A percentile compares a stretch with the other conserved stretches of the same genome.
Conservation (phyloP, 2,329 filamentous ascomycete genomes). For the Thelonectria blattea region DNA sequence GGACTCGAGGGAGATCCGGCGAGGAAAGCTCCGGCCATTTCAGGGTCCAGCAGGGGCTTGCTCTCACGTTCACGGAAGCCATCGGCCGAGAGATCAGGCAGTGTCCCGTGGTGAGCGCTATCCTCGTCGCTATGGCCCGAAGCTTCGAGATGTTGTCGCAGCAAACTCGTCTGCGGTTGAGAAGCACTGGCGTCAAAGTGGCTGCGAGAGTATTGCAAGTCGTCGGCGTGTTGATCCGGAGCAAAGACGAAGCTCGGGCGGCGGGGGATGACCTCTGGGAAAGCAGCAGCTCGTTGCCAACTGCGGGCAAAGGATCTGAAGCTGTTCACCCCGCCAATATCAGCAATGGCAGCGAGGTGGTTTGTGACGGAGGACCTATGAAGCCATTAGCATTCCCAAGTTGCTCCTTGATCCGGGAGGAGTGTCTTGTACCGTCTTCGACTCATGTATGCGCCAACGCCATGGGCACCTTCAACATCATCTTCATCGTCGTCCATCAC, state of each 20-base stretch:
- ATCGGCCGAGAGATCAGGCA: conserved; percentile 17
- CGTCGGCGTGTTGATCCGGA: conserved; percentile 52
- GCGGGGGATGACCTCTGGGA: conserved; percentile 85
- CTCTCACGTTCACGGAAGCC: conserved; percentile 53
- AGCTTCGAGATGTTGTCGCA: conserved; percentile 59
- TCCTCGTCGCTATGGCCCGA: conserved; percentile 35
- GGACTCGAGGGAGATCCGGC: conserved; percentile 40
- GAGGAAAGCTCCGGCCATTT: conserved; percentile 44
- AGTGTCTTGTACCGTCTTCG: conserved; percentile 40
- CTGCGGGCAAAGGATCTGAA: conserved; percentile 92
- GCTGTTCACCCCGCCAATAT: conserved; percentile 90
- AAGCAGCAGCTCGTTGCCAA: conserved; percentile 89
- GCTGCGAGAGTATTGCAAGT: conserved; percentile 50
- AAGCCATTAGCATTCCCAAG: conserved; percentile 5
- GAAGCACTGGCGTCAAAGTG: conserved; percentile 46
- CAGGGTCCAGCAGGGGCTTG: conserved; percentile 54
- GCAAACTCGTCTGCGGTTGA: conserved; percentile 50
- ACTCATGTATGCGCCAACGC: conserved; percentile 31
- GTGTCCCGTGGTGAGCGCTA: conserved; percentile 30
- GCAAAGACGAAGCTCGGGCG: conserved; percentile 75
- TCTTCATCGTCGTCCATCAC: conserved; percentile 50
- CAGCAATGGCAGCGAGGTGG: conserved; percentile 62
- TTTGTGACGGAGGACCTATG: conserved; percentile 64
- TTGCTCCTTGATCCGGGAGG: background rate
- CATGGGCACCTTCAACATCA: conserved; percentile 39